Conservation (phyloP, 768 basidiomycete genomes). For the Symmetrospora coprosmae region DNA sequence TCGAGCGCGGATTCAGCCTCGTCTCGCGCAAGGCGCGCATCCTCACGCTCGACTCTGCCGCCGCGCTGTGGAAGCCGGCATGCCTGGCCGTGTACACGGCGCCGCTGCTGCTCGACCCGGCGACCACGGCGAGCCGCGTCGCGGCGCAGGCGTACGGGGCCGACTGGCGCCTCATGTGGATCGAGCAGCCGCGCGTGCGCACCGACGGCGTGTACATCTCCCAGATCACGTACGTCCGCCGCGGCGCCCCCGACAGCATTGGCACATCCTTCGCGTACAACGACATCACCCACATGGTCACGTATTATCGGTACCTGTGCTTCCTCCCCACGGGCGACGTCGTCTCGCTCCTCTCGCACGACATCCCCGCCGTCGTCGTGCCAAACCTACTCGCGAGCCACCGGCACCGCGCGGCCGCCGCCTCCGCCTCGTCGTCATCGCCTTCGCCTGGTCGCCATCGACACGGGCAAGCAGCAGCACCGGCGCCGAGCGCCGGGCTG, state of each 20-base stretch:
- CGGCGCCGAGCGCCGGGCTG: not conserved
- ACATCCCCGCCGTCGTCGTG: slow-evolving; percentile 27
- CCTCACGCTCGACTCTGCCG: not conserved
- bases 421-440: no score
- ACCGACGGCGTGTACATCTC: slow-evolving; percentile 31
- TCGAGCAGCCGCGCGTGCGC: slow-evolving; percentile 32
- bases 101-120: slow-evolving; percentile 12
- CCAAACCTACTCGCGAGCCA: slow-evolving; percentile 23
- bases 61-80: not conserved
- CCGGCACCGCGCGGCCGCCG: no score
- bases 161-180: slow-evolving; percentile 31
- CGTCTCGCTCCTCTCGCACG: slow-evolving; percentile 31
- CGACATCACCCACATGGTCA: slow-evolving; percentile 29
- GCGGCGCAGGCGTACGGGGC: slow-evolving; percentile 11
- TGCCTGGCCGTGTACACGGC: slow-evolving; percentile 13
- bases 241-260: slow-evolving; percentile 22
- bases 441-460: not conserved
- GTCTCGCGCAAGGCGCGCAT: slow-evolving; percentile 17
- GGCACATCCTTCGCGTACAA: no score
- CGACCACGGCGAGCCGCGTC: not conserved
- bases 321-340: slow-evolving; percentile 32
- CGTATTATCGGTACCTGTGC: slow-evolving; percentile 31
- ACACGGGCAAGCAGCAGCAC: no score
- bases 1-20: slow-evolving; percentile 16
- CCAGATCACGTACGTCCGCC: slow-evolving; percentile 28